Evolutionary conservation across 305 asterid species (phyloP), one percentile per base, ranked within the genome.

Genomic region (Plantago coronopus): DNA sequence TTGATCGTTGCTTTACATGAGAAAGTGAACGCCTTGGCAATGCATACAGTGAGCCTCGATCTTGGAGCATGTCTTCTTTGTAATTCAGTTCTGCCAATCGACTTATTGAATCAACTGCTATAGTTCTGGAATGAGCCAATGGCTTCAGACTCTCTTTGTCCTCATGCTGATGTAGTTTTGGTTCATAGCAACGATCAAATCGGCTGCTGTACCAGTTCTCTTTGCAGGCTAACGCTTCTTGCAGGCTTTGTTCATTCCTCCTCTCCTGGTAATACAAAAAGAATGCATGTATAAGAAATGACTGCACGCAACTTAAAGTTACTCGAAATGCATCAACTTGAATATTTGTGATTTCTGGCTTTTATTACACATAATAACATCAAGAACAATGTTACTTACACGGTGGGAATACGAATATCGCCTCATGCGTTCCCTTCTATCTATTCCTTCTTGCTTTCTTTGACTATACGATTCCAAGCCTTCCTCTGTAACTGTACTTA

Each of bases 321-420:
- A 34, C 40, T 34, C 12, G 38, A 34, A 34, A 34, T 11, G 12
- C 12, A 34, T 34, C 40, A 34, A 1, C 5, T 34, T 34, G 40
- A 34, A 34, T 2, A 34, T 34, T 0, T 34, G 40, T 34, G 12
- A 7, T 34, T 34, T 34, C 11, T 9, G 12, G 40, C 9, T 17
- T 25, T 0, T 10, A 19, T 37, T 2, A 18, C 18, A 34, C 34
- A 17, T 11, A 49, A 11, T 48, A 38, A 12, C 48, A 16, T 23
- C 15, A 54, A 50, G 14, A 49, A 38, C 59, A 20, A 59, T 56
- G 40, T 51, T 34, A 57, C 64, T 69, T 81, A 87, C 97, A 78
- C 90, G 69, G 64, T 85, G 89, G 23, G 97, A 89, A 67, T 78
- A 79, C 1, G 97, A 89, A 63, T 84, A 87, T 68, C 77, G 88